phyloP scores from a whole-genome alignment of 106 monocot species.

The Acorus gramineus region DNA sequence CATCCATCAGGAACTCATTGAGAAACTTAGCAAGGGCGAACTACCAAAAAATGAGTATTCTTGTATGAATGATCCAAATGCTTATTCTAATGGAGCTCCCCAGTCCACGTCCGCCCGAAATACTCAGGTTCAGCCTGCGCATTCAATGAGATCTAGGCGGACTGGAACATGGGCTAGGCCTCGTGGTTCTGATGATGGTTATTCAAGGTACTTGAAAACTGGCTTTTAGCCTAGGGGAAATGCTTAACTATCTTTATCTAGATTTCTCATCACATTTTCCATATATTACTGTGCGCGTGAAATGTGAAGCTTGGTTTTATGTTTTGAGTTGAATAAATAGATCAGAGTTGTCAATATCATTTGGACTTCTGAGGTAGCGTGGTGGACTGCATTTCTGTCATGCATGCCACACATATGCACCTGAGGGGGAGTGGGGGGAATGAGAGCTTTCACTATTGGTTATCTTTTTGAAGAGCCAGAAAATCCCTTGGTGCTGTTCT shows the following conservation, averaged over 20 bases:
- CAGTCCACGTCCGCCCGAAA: not conserved
- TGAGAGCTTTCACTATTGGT: too few relatives aligned
- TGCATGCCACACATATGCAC: too few relatives aligned
- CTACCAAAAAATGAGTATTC: conserved; percentile 24
- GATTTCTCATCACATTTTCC: too few relatives aligned
- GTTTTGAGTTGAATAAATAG: too few relatives aligned
- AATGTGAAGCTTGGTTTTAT: too few relatives aligned
- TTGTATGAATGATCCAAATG: conserved; percentile 29
- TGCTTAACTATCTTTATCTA: too few relatives aligned
- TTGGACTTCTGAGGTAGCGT: too few relatives aligned
- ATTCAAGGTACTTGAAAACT: conserved; percentile 28
- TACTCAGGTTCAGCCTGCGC: conserved; percentile 10
- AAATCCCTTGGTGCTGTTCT: not conserved
- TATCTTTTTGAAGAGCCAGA: not conserved
- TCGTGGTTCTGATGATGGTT: conserved; percentile 45
- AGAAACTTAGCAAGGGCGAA: conserved; percentile 37
- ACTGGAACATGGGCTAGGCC: conserved; percentile 54
- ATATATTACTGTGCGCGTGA: too few relatives aligned
- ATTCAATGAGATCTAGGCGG: conserved; percentile 41
- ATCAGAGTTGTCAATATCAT: too few relatives aligned
- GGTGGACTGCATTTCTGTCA: too few relatives aligned
- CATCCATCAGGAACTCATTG: conserved; percentile 25
- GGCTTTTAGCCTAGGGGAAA: too few relatives aligned
- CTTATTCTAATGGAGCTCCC: conserved; percentile 3
- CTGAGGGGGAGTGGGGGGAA: too few relatives aligned